phyloP scores from a whole-genome alignment of 2,329 filamentous ascomycete genomes.

The Aspergillus sp. region DNA sequence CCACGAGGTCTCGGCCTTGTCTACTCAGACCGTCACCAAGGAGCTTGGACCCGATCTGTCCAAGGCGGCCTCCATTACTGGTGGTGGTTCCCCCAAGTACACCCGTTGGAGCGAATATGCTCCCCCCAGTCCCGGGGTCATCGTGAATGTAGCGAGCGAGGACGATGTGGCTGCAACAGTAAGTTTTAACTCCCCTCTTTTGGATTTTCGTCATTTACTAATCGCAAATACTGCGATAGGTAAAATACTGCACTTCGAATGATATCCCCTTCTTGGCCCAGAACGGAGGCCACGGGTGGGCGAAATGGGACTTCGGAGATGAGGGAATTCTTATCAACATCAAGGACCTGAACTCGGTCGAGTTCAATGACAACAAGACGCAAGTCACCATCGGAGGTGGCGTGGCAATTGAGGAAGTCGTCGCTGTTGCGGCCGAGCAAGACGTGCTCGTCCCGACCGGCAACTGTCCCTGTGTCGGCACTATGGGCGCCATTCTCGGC shows the following conservation, averaged over 20 bases:
- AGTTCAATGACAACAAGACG: background rate
- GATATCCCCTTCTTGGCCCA: conserved; percentile 7
- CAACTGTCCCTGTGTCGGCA: conserved; percentile 4
- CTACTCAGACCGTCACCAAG: background rate
- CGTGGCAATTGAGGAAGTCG: background rate
- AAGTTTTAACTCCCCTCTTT: background rate
- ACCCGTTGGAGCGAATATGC: conserved; percentile 1
- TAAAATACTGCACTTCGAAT: conserved; percentile 1
- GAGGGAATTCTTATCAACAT: conserved; percentile 3
- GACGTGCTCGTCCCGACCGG: conserved; percentile 1
- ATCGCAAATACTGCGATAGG: background rate
- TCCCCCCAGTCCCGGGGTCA: background rate
- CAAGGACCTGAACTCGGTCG: background rate
- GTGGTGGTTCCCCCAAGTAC: background rate
- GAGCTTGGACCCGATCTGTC: conserved; percentile 2
- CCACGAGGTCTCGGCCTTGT: background rate
- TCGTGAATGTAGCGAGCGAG: conserved; percentile 4
- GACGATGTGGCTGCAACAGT: conserved; percentile 1
- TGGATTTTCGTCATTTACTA: background rate
- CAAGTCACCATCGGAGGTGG: conserved; percentile 3
- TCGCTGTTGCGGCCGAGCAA: background rate
- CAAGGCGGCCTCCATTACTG: background rate
- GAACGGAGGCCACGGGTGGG: conserved; percentile 4
- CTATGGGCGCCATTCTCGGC: conserved; percentile 1
- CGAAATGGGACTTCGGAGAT: background rate